A percentile compares a stretch with the other conserved stretches of the same genome.
These are phyloP conservation scores for Phaeosphaeria sp. DNA, from an alignment of 2,329 filamentous ascomycete species.

Conservation along the genomic window DNA sequence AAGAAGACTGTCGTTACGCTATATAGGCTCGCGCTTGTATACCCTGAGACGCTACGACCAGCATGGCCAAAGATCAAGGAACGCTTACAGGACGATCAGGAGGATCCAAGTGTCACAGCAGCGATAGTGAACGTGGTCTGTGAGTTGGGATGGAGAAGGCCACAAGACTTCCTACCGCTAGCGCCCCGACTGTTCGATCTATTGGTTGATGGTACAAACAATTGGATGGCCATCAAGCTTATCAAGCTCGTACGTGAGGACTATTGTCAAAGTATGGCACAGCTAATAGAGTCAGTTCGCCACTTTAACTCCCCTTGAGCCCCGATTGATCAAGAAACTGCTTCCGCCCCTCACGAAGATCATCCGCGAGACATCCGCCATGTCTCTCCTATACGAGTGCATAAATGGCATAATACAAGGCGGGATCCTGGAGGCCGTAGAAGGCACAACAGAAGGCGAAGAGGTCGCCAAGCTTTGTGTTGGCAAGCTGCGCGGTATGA, in stretches of 20 bases:
- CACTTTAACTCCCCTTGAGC: slow-evolving; percentile 89
- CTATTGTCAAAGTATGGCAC: no score
- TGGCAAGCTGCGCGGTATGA: slow-evolving; percentile 90
- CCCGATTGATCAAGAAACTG: slow-evolving; percentile 87
- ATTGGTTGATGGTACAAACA: slow-evolving; percentile 89
- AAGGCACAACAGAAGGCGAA: slow-evolving; percentile 81
- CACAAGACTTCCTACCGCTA: slow-evolving; percentile 90
- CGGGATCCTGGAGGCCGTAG: slow-evolving; percentile 84
- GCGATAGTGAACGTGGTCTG: slow-evolving; percentile 97
- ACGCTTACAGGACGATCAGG: slow-evolving; percentile 83
- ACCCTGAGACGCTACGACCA: slow-evolving; percentile 88
- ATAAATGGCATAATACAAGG: slow-evolving; percentile 99
- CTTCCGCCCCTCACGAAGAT: slow-evolving; percentile 89
- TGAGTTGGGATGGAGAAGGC: slow-evolving; percentile 91
- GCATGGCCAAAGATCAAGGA: slow-evolving; percentile 99
- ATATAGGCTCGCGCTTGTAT: slow-evolving; percentile 92
- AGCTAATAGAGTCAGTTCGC: slow-evolving; percentile 72
- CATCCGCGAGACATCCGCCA: slow-evolving; percentile 92
- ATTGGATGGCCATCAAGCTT: slow-evolving; percentile 99
- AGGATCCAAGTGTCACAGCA: slow-evolving; percentile 92
- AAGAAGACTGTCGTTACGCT: slow-evolving; percentile 97
- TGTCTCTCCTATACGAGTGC: slow-evolving; percentile 98
- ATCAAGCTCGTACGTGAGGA: slow-evolving; percentile 82
- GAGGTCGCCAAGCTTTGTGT: slow-evolving; percentile 94
- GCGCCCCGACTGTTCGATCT: slow-evolving; percentile 92